phyloP scores from a whole-genome alignment of 116 monocot genomes.

The Cymodocea nodosa region DNA sequence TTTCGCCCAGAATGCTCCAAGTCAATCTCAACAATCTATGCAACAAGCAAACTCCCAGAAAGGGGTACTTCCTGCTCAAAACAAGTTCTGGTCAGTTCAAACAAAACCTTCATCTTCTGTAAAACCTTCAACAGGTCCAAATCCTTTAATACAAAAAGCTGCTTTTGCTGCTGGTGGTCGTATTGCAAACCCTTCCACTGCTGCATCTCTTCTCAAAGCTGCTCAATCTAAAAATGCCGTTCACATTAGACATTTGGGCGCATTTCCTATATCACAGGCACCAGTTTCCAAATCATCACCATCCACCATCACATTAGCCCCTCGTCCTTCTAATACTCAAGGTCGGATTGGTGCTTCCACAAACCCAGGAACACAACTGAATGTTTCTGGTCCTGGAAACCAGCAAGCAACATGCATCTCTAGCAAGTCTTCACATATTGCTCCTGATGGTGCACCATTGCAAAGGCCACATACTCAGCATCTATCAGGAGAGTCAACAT shows the following conservation, averaged over 20 bases:
- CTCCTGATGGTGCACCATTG: background rate
- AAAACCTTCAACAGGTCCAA: constrained; percentile 19
- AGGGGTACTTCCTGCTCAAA: background rate
- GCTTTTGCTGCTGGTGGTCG: constrained; percentile 75
- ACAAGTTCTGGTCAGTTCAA: constrained; percentile 14
- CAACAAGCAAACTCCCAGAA: constrained; percentile 14
- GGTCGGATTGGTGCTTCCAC: background rate
- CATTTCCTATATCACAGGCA: constrained; percentile 11
- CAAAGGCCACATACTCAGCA: background rate
- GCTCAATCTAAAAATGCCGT: constrained; percentile 62
- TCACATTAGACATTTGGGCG: constrained; percentile 38
- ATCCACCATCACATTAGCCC: background rate
- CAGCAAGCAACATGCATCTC: constrained; percentile 1
- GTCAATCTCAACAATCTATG: constrained; percentile 13
- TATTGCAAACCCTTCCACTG: constrained; percentile 40
- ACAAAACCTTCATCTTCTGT: constrained; percentile 8
- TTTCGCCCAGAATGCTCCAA: constrained; percentile 18
- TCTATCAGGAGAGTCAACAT: background rate
- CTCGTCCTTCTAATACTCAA: constrained; percentile 6
- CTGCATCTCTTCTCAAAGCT: constrained; percentile 45
- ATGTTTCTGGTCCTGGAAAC: constrained; percentile 5
- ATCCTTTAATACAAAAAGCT: constrained; percentile 41
- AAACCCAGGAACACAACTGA: background rate
- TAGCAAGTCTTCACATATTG: background rate
- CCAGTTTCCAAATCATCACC: constrained; percentile 12